Percentiles rank a stretch among this genome's conserved stretches.
phyloP scores from a whole-genome alignment of 2,329 filamentous ascomycete species.

The Albifimbria verrucaria region DNA sequence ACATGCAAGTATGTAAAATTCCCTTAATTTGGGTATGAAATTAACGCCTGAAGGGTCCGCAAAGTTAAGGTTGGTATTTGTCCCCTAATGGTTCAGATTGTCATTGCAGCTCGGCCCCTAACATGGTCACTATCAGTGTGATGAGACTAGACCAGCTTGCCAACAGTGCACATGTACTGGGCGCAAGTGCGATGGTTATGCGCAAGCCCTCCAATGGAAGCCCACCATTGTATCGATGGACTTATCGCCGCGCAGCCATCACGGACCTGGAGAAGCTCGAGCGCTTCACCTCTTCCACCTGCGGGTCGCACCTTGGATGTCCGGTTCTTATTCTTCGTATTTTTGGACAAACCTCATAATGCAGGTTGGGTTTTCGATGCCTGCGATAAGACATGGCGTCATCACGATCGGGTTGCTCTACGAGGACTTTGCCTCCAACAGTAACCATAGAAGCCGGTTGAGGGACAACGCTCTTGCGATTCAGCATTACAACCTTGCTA shows the following conservation, averaged over 20 bases:
- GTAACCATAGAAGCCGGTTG: background rate
- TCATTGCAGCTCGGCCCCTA: background rate
- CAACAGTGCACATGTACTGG: background rate
- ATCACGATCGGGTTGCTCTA: background rate
- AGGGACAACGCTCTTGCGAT: background rate
- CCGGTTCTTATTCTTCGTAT: background rate
- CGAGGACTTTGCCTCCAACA: background rate
- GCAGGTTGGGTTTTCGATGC: background rate
- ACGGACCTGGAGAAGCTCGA: background rate
- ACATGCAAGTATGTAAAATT: background rate
- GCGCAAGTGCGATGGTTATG: background rate
- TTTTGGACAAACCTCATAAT: background rate
- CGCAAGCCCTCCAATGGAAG: background rate
- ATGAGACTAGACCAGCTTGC: background rate
- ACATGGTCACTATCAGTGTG: too few species aligned
- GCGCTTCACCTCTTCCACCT: background rate
- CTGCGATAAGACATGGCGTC: background rate
- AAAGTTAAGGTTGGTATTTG: background rate
- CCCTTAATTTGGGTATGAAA: background rate
- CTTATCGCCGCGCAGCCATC: background rate
- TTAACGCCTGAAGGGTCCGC: background rate
- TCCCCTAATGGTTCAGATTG: background rate
- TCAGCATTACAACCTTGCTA: background rate
- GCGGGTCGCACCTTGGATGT: background rate
- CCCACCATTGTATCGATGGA: background rate